These are phyloP conservation scores for Aristolochia contorta DNA, from an alignment of 164 flowering plant species.

Conservation along the genomic window DNA sequence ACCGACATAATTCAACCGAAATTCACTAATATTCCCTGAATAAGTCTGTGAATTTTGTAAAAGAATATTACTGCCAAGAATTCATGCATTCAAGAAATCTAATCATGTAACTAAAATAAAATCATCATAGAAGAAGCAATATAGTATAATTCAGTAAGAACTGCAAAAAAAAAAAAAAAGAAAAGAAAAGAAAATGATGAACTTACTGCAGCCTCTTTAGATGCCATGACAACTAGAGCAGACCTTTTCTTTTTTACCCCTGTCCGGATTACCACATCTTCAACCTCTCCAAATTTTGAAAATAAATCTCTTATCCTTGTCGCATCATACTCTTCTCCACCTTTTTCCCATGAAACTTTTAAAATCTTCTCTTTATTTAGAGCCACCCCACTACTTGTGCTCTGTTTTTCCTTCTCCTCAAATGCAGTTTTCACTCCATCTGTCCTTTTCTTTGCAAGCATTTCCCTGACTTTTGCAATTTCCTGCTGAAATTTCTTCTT, in stretches of 20 bases:
- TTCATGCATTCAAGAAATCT: too few relatives aligned
- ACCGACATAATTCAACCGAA: too few relatives aligned
- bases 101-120: too few relatives aligned
- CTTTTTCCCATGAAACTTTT: conserved; percentile 72
- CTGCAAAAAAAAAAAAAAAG: too few relatives aligned
- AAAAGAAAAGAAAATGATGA: not conserved
- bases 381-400: conserved; percentile 4
- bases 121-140: not conserved
- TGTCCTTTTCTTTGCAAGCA: conserved; percentile 32
- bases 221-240: conserved; percentile 73
- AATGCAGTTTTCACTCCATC: conserved; percentile 7
- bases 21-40: too few relatives aligned
- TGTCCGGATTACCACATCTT: conserved; percentile 59
- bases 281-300: conserved; percentile 64
- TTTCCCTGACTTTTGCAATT: conserved; percentile 55
- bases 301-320: conserved; percentile 47
- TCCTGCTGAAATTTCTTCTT: conserved; percentile 54
- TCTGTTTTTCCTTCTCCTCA: conserved; percentile 6
- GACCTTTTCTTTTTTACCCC: conserved; percentile 53
- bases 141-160: not conserved
- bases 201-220: conserved; percentile 71
- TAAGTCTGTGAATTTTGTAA: too few relatives aligned
- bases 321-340: conserved; percentile 42
- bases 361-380: conserved; percentile 52
- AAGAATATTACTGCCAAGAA: too few relatives aligned